Evolutionary conservation across 495 filamentous ascomycete genomes (phyloP), one percentile per base, ranked within the genome.

Genomic region (Daldinia loculata): DNA sequence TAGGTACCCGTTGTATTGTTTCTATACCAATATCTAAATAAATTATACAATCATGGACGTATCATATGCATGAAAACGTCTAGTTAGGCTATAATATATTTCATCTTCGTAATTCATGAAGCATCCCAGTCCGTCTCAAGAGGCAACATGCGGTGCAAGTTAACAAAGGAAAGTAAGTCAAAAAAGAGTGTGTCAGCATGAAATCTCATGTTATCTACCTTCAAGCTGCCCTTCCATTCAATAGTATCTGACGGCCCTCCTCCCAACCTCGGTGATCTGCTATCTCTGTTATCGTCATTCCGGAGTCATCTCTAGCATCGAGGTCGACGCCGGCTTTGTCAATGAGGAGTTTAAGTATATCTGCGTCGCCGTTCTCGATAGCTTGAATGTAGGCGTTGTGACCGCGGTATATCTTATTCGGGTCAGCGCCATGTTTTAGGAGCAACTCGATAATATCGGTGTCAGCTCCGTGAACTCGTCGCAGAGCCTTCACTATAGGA

Each of bases 371-470:
- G 59, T 83, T 79, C 69, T 85, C 83, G 43, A 85, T 79, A 1
- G 82, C 81, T 68, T 85, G 81, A 70, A 85, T 83, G 41, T 83
- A 78, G 11, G 83, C 83, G 56, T 85, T 86, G 81, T 84, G 85
- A 7, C 85, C 84, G 1, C 84, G 83, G 71, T 87, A 85, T 61
- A 84, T 79, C 72, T 81, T 79, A 67, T 87, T 87, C 39, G 84
- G 83, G 61, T 88, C 82, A 6, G 85, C 86, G 30, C 86, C 86
- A 56, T 81, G 78, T 12, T 80, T 77, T 14, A 88, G 73, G 5
- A 88, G 78, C 62, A 86, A 67, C 63, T 83, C 77, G 11, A 82
- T 61, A 39, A 86, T 83, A 66, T 84, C 82, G 0, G 80, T 77
- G 61, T 86, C 84, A 30, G 84, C 77, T 15, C 78, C 80, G 63